Evolutionary conservation across 2,329 filamentous ascomycete genomes (phyloP).

Genomic region (Hymenoscyphus infarciens): DNA sequence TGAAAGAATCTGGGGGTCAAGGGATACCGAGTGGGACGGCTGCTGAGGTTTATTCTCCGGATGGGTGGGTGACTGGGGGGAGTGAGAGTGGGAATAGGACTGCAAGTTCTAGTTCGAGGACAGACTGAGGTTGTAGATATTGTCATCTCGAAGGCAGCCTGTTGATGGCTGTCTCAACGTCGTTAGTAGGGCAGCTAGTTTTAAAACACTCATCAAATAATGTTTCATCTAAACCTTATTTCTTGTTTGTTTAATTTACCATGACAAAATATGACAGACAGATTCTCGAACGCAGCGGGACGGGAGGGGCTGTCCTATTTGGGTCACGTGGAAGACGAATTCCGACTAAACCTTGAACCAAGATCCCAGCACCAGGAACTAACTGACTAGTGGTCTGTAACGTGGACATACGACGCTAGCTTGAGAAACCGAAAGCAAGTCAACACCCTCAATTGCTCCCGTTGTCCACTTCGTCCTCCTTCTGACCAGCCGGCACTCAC

Average conservation of each 20-base stretch:
- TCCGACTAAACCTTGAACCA: neutral
- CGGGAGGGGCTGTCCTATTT: no score
- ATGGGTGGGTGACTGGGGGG: constrained; percentile 10
- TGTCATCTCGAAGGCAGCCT: no score
- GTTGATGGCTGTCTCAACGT: no score
- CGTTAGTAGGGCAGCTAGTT: no score
- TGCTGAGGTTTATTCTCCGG: constrained; percentile 16
- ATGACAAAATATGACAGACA: neutral
- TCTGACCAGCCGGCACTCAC: neutral
- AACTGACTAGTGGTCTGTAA: neutral
- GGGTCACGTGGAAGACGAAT: neutral
- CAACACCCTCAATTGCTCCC: neutral
- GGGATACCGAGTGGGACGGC: constrained; percentile 17
- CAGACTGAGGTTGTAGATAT: no score
- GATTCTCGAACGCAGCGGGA: no score
- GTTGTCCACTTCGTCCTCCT: neutral
- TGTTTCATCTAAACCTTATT: no score
- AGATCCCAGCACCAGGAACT: neutral
- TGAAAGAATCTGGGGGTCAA: constrained; percentile 24
- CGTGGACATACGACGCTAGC: neutral
- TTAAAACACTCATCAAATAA: neutral
- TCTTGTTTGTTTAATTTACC: no score
- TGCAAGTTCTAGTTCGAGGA: no score
- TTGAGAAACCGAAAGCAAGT: neutral
- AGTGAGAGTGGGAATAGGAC: no score